These are phyloP conservation scores for Candida glaebosa DNA, from an alignment of 805 yeast genomes.

Conservation along the genomic window DNA sequence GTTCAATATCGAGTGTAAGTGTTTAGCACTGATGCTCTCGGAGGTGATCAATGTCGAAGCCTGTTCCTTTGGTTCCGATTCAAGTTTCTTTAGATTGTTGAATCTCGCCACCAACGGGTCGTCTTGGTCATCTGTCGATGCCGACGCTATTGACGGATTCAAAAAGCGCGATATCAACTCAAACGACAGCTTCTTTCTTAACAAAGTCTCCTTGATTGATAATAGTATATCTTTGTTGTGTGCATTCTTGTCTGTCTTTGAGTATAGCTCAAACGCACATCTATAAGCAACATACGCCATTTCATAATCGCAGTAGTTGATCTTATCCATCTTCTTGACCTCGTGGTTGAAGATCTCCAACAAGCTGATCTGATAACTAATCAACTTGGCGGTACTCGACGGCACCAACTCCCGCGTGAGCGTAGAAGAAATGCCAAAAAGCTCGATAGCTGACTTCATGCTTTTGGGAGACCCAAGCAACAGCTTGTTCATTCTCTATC, in stretches of 20 bases:
- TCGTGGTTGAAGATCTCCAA: conserved; percentile 35
- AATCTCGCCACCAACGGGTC: conserved; percentile 27
- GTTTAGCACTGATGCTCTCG: conserved; percentile 14
- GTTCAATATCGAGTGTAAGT: conserved; percentile 13
- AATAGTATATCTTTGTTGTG: conserved; percentile 16
- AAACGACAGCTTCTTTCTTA: conserved; percentile 4
- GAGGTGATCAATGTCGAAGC: conserved; percentile 1
- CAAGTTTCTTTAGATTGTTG: conserved; percentile 13
- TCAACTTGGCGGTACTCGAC: conserved; percentile 12
- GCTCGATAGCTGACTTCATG: conserved; percentile 6
- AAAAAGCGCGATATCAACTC: conserved; percentile 1
- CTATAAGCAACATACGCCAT: conserved; percentile 28
- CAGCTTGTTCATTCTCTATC: conserved; percentile 4
- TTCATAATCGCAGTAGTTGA: conserved; percentile 38
- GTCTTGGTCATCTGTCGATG: not conserved
- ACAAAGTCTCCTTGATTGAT: conserved; percentile 14
- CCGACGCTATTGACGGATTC: not conserved
- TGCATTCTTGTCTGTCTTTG: conserved; percentile 5
- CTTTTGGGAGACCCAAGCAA: conserved; percentile 3
- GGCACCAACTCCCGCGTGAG: conserved; percentile 1
- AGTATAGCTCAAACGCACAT: conserved; percentile 13
- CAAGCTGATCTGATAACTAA: conserved; percentile 26
- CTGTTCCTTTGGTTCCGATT: not conserved
- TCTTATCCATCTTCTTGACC: conserved; percentile 19
- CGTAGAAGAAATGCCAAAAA: conserved; percentile 4